Percentiles rank a stretch among this genome's conserved stretches.
Evolutionary conservation across 2,329 filamentous ascomycete species (phyloP).

Genomic region (Samsoniella hepiali): DNA sequence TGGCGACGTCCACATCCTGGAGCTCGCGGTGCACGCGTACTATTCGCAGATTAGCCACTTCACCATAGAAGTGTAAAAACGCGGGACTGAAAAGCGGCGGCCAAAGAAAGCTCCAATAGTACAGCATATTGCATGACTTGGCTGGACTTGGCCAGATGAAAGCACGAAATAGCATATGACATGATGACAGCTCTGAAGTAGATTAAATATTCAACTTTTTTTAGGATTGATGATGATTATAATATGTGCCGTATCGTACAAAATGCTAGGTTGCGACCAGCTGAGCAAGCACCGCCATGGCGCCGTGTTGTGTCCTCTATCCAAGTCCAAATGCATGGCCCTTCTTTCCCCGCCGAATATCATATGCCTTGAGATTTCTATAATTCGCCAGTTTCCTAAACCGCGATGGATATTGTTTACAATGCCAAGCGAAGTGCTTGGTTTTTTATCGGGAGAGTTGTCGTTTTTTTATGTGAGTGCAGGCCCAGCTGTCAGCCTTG

Average conservation of each 20-base stretch:
- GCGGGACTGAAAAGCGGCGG: neutral
- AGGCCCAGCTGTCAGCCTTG: neutral
- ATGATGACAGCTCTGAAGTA: neutral
- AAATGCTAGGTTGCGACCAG: neutral
- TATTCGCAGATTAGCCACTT: constrained; percentile 74
- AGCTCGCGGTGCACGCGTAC: constrained; percentile 67
- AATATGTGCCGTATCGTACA: constrained; percentile 5
- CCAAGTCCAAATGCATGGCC: neutral
- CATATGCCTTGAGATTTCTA: neutral
- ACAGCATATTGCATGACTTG: neutral
- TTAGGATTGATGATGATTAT: neutral
- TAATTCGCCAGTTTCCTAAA: neutral
- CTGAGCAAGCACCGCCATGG: neutral
- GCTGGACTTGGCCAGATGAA: neutral
- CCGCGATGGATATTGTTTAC: neutral
- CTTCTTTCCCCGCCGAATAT: neutral
- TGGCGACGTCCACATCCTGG: constrained; percentile 63
- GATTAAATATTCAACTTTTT: neutral
- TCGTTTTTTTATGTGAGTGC: constrained; percentile 4
- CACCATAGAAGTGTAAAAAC: constrained; percentile 58
- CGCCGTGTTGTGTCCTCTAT: neutral
- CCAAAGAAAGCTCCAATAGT: neutral
- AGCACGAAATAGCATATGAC: neutral
- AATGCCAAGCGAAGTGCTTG: neutral
- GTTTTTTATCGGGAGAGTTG: constrained; percentile 6